These are phyloP conservation scores for Rehmannia glutinosa DNA, from an alignment of 257 asterid genomes.

Conservation along the genomic window DNA sequence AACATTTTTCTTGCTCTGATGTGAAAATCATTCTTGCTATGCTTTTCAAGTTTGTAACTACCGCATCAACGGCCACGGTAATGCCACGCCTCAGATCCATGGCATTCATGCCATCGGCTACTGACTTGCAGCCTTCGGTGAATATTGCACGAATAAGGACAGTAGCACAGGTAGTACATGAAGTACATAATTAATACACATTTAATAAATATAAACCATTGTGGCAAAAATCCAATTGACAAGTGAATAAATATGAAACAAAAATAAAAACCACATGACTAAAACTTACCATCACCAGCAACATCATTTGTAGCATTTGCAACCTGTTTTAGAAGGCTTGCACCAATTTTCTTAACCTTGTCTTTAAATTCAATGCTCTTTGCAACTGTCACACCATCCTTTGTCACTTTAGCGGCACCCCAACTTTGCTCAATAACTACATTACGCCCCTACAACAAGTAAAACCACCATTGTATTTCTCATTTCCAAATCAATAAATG, in stretches of 20 bases:
- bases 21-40: conserved; percentile 95
- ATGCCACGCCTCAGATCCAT: conserved; percentile 97
- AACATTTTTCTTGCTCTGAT: too few relatives aligned
- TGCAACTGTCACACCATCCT: conserved; percentile 96
- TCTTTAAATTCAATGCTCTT: conserved; percentile 91
- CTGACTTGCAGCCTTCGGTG: conserved; percentile 92
- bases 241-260: neutral
- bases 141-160: conserved; percentile 91
- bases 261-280: neutral
- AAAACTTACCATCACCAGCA: conserved; percentile 90
- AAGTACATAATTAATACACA: neutral
- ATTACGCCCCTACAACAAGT: conserved; percentile 62
- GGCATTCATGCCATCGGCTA: conserved; percentile 95
- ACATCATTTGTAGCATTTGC: too few relatives aligned
- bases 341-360: conserved; percentile 80
- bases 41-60: conserved; percentile 82
- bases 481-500: neutral
- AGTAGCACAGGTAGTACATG: too few relatives aligned
- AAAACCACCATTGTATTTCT: conserved; percentile 1
- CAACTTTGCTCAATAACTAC: conserved; percentile 96
- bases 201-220: neutral
- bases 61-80: conserved; percentile 82
- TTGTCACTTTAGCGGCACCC: conserved; percentile 98
- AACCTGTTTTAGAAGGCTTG: conserved; percentile 92
- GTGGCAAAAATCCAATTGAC: neutral